A percentile compares a stretch with the other conserved stretches of the same genome.
These are phyloP conservation scores for Bertia moriformis DNA, from an alignment of 2,329 filamentous ascomycete species.

Conservation along the genomic window DNA sequence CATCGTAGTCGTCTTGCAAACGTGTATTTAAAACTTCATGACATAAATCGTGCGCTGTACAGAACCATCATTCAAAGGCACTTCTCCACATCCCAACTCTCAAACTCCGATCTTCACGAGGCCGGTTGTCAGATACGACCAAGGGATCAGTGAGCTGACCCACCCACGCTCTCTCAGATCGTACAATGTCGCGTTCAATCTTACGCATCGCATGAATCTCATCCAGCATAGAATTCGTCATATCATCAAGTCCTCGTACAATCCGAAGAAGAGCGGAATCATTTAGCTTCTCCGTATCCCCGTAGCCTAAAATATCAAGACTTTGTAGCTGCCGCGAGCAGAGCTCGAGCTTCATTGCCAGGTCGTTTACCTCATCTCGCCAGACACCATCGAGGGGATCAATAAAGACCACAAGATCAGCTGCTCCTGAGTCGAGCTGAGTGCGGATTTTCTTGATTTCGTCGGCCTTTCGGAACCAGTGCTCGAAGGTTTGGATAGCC, in stretches of 20 bases:
- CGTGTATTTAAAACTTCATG: no score
- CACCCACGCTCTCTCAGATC: slow-evolving; percentile 16
- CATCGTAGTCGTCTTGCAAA: no score
- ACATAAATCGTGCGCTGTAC: no score
- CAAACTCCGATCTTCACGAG: slow-evolving; percentile 1
- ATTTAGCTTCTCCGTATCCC: slow-evolving; percentile 9
- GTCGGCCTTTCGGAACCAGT: neutral
- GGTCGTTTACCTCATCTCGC: slow-evolving; percentile 14
- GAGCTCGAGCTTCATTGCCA: slow-evolving; percentile 16
- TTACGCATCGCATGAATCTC: slow-evolving; percentile 17
- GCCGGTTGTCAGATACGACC: slow-evolving; percentile 5
- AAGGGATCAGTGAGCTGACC: slow-evolving; percentile 12
- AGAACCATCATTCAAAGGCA: no score
- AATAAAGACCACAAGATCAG: slow-evolving; percentile 18
- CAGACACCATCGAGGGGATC: slow-evolving; percentile 16
- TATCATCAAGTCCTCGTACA: slow-evolving; percentile 11
- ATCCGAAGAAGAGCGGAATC: slow-evolving; percentile 16
- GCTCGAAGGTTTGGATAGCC: neutral
- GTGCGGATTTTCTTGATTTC: neutral
- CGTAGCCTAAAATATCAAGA: slow-evolving; percentile 16
- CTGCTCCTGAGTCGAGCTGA: slow-evolving; percentile 11
- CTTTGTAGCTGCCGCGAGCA: slow-evolving; percentile 17
- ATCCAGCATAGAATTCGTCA: slow-evolving; percentile 17
- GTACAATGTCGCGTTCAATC: slow-evolving; percentile 17
- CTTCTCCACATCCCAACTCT: slow-evolving; percentile 13